Base-by-base conservation (phyloP, 2,329 filamentous ascomycete genomes). In the Colletotrichum siamense region DNA sequence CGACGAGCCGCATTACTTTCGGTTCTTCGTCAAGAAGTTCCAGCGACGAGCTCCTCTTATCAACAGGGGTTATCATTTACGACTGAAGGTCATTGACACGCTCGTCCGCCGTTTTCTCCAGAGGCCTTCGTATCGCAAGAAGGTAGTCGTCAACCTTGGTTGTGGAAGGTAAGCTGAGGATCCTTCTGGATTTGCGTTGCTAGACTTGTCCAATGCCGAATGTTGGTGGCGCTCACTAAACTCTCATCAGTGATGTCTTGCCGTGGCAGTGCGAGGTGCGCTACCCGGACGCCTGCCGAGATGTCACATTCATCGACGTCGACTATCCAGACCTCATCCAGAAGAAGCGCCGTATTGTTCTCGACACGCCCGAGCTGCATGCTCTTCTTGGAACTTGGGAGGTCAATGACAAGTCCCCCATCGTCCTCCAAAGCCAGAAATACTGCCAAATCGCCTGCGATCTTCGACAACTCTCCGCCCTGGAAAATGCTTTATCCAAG, bases 51-150 rank as follows among this genome's bases (percentile, higher is more conserved):
- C 95, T n/a, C 96, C 96, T 2, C 88, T 98, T 68, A 97, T 98
- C 81, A 98, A 98, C 83, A 91, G 96, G 62, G 95, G 95, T 65
- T 98, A 98, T 82, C 95, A 95, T 91, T 87, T 98, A 49, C 92
- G 96, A 34, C 94, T 98, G 88, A 93, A 94, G 82, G 94, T 95
- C 18, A 93, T 98, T 75, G 95, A 98, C 81, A 89, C 93, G 77
- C 89, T 93, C 7, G 92, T 98, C 22, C 89, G 90, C 24, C 87
- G 90, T n/a, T 98, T 98, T 79, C 87, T 98, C n/a, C 85, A 89
- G 75, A 86, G 81, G 61, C 82, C 82, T 16, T 84, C 88, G 9
- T 85, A 87, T 22, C 87, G 87, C 36, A 93, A 90, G 78, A 98
- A 95, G 83, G 89, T 96, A 6, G 89, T 98, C 13, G 88, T 98